Evolutionary conservation across 2,329 filamentous ascomycete species (phyloP), one percentile per base, ranked within the genome.

Genomic region (Oidium heveae): DNA sequence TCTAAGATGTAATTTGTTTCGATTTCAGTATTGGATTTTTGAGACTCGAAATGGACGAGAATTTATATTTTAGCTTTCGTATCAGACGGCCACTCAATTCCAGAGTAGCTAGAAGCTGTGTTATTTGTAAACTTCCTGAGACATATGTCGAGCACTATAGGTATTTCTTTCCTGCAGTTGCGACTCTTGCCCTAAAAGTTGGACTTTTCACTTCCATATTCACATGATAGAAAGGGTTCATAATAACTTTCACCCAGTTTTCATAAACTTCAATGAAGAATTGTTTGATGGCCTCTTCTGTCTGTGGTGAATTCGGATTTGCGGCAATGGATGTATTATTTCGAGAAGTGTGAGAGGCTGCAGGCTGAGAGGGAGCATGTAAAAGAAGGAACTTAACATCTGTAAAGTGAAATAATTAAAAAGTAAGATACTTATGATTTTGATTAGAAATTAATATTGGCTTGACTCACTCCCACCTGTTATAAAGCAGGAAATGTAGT

Each of bases 181-280:
- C 80, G 20, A 98, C 87, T 63, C 84, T 77, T 55, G 77, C 72
- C 60, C 85, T 75, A 66, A 98, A 98, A 1, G 95, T 76, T 0
- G 86, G 84, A 68, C 88, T 96, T 64, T 75, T 79, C 54, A 98
- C 80, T 61, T 85, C 81, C 74, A 84, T 84, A 59, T 94, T 89
- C 55, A 82, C 78, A 54, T 76, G 74, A 71, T 95, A 96, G 67
- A 98, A 98, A 0, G 91, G 91, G 65, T 80, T 96, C 91, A 98
- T 96, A 56, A 88, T 80, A 13, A 88, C 85, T 74, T 98, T 98
- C 59, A 94, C 78, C 82, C 89, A 98, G 61, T 81, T 86, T 69
- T 98, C 91, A 69, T 95, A 96, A 13, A 95, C 84, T 66, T 98
- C 91, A 16, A 76, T 74, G 71, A 98, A 94, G 71, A 96, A 98